Evolutionary conservation across 495 filamentous ascomycete genomes (phyloP), one percentile per base, ranked within the genome.

Genomic region (Penicillium mononematosum): DNA sequence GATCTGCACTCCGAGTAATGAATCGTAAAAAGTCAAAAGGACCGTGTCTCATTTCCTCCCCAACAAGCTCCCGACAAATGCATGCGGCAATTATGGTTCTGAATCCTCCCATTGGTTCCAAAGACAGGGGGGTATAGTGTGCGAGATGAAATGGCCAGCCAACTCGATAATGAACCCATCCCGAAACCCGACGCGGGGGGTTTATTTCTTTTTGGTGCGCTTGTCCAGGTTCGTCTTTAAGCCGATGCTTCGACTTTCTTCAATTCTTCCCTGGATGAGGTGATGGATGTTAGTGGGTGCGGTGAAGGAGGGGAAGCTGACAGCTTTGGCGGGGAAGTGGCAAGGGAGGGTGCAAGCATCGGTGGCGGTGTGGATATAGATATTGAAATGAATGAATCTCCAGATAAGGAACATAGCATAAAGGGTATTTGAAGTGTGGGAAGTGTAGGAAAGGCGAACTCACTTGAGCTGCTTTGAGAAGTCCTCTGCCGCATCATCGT

Each of bases 381-480:
- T 14, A 5, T 6, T 5, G 2, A 14, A 0, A n/a, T n/a, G 36
- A 39, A 38, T 16, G 5, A 32, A 34, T 12, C 9, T 19, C 2
- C 2, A 3, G 31, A 10, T 3, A n/a, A 41, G 5, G 22, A 34
- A n/a, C 1, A 38, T 39, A 29, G 14, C 1, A 7, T 31, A 36
- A 50, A 38, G 29, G 17, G 32, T 38, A 14, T 20, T 2, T 27
- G 32, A 11, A 12, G 4, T 34, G 4, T 5, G 12, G 31, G 22
- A 8, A 16, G 14, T 29, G 7, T 22, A 49, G 16, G 49, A 55
- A 46, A 56, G 29, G 16, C 34, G 39, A 50, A 45, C 41, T 46
- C 72, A 98, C 95, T 91, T 95, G 70, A 98, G 75, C 83, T 97
- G 94, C 70, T 88, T 84, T 12, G 92, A 91, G 70, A 98, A 98